Evolutionary conservation across 129 eudicot species (phyloP).

Genomic region (Helianthus tuberosus): DNA sequence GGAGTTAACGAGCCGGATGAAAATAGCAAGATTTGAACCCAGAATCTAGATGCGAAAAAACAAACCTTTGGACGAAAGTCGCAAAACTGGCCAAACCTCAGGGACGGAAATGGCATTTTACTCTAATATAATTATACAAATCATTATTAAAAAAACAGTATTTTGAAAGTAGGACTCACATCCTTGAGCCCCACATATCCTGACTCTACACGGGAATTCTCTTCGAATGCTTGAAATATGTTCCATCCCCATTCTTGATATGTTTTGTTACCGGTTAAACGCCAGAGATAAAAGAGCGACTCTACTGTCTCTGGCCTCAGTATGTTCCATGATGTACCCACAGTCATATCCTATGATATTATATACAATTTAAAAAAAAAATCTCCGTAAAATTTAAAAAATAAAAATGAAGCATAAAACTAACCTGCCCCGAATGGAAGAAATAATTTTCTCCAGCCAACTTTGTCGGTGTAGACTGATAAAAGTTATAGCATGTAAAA

Average conservation of each 20-base stretch:
- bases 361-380: background rate
- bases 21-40: no score
- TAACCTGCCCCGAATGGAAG: conserved; percentile 88
- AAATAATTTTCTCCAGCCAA: conserved; percentile 98
- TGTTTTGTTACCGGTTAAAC: conserved; percentile 94
- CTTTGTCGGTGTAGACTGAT: conserved; percentile 95
- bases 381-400: background rate
- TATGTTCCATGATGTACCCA: conserved; percentile 99
- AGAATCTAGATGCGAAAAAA: no score
- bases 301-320: conserved; percentile 98
- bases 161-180: conserved; percentile 54
- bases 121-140: no score
- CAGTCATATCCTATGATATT: conserved; percentile 82
- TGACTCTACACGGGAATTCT: conserved; percentile 80
- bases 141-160: background rate
- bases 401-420: conserved; percentile 4
- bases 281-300: conserved; percentile 95
- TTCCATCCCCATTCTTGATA: conserved; percentile 99
- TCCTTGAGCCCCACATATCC: conserved; percentile 99
- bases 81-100: no score
- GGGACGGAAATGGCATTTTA: no score
- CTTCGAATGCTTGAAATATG: conserved; percentile 96
- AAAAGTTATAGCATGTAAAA: conserved; percentile 97
- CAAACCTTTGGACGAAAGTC: no score
- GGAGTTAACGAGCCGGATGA: no score